Evolutionary conservation across 139 green algal genomes (phyloP).

Genomic region (Chara braunii): DNA sequence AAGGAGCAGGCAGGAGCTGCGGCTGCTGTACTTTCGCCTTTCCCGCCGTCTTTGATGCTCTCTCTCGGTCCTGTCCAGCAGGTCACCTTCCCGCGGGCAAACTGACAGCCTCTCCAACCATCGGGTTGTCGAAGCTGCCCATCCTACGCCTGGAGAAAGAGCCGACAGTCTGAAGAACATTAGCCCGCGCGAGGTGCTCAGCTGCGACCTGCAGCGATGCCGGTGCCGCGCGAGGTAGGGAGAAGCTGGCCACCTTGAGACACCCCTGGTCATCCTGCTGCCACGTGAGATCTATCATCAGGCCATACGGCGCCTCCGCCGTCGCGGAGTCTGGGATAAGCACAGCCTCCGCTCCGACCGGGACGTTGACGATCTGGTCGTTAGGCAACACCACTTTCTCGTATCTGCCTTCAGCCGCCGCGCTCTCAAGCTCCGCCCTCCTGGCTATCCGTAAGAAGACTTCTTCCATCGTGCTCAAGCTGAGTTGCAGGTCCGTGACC

Average conservation of each 20-base stretch:
- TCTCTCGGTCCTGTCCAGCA: no score
- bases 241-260: constrained; percentile 1
- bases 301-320: not conserved
- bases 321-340: not conserved
- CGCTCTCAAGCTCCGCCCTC: constrained; percentile 24
- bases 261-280: constrained; percentile 27
- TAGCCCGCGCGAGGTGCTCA: no score
- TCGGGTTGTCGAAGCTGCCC: no score
- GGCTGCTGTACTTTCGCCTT: no score
- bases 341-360: constrained; percentile 22
- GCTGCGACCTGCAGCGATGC: no score
- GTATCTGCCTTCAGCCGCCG: constrained; percentile 16
- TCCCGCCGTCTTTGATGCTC: no score
- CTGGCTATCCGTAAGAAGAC: constrained; percentile 34
- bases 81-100: no score
- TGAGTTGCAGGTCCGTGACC: constrained; percentile 34
- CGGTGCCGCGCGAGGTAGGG: not conserved
- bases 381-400: constrained; percentile 16
- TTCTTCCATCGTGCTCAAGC: constrained; percentile 38
- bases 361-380: not conserved
- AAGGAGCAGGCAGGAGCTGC: no score
- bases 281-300: constrained; percentile 30
- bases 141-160: no score
- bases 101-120: no score
- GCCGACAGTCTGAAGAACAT: no score